phyloP scores from a whole-genome alignment of 208 protist species.

The Paratrypanosoma confusum region DNA sequence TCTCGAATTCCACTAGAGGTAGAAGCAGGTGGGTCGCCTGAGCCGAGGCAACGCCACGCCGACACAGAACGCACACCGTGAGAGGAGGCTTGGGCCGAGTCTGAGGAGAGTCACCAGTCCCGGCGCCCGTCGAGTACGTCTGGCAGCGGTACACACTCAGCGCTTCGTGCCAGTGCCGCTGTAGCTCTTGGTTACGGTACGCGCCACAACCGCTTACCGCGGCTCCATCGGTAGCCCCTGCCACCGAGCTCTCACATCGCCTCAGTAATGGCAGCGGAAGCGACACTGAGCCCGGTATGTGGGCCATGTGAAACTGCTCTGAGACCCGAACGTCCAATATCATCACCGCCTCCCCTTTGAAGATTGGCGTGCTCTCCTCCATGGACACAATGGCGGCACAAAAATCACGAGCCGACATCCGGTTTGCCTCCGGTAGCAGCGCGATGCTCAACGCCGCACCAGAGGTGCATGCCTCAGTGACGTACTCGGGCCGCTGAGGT shows the following conservation, averaged over 20 bases:
- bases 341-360: not conserved
- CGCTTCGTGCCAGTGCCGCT: too few relatives aligned
- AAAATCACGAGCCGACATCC: slow-evolving; percentile 5
- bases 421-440: slow-evolving; percentile 1
- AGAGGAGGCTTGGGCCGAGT: too few relatives aligned
- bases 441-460: slow-evolving; percentile 1
- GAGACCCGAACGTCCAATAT: slow-evolving; percentile 56
- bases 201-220: too few relatives aligned
- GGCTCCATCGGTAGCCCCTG: not conserved
- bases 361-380: not conserved
- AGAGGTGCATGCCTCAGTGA: slow-evolving; percentile 7
- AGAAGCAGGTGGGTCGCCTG: slow-evolving; percentile 38
- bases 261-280: slow-evolving; percentile 43
- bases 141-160: too few relatives aligned
- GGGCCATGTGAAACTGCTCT: slow-evolving; percentile 78
- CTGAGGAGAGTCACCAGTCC: too few relatives aligned
- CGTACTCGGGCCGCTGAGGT: slow-evolving; percentile 43
- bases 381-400: not conserved
- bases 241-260: slow-evolving; percentile 19
- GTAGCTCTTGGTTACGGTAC: too few relatives aligned
- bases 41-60: slow-evolving; percentile 65
- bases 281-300: slow-evolving; percentile 33
- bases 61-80: slow-evolving; percentile 54
- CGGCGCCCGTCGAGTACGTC: too few relatives aligned
- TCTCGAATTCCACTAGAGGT: not conserved